These are phyloP conservation scores for Blastocrithidia nonstop DNA, from an alignment of 208 protist species.

Conservation along the genomic window DNA sequence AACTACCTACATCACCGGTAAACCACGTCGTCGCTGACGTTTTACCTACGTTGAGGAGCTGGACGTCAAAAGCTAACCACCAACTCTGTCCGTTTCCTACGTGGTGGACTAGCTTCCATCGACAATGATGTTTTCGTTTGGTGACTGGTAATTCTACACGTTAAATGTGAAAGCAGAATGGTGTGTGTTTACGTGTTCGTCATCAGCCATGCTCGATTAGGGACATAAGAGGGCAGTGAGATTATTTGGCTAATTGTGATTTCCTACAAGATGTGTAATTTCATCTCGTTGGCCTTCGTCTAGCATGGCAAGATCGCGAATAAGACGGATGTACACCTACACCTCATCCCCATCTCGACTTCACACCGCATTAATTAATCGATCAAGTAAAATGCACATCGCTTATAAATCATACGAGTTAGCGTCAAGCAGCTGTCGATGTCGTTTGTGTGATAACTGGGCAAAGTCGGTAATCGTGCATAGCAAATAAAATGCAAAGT, in stretches of 20 bases:
- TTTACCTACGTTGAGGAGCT: too few species aligned
- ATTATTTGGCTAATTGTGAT: too few species aligned
- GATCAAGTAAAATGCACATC: conserved; percentile 33
- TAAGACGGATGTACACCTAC: conserved; percentile 28
- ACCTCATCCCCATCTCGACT: conserved; percentile 59
- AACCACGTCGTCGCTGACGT: too few species aligned
- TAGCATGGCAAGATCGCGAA: conserved; percentile 21
- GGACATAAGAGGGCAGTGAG: too few species aligned
- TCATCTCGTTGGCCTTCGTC: conserved; percentile 25
- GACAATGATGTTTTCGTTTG: too few species aligned
- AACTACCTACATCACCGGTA: background rate
- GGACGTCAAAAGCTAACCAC: too few species aligned
- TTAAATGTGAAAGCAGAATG: too few species aligned
- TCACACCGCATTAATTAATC: conserved; percentile 22
- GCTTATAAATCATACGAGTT: conserved; percentile 38
- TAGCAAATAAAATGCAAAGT: conserved; percentile 47
- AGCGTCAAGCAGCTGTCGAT: conserved; percentile 55
- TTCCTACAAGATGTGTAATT: conserved; percentile 26
- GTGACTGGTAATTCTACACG: too few species aligned
- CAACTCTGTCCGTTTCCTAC: too few species aligned
- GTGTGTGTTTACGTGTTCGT: too few species aligned
- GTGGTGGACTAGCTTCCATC: too few species aligned
- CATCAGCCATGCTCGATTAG: too few species aligned
- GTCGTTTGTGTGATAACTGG: conserved; percentile 15
- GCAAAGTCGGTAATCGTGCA: conserved; percentile 21